These are phyloP conservation scores for Prunus yedoensis DNA, from an alignment of 331 rosid genomes.

Conservation along the genomic window DNA sequence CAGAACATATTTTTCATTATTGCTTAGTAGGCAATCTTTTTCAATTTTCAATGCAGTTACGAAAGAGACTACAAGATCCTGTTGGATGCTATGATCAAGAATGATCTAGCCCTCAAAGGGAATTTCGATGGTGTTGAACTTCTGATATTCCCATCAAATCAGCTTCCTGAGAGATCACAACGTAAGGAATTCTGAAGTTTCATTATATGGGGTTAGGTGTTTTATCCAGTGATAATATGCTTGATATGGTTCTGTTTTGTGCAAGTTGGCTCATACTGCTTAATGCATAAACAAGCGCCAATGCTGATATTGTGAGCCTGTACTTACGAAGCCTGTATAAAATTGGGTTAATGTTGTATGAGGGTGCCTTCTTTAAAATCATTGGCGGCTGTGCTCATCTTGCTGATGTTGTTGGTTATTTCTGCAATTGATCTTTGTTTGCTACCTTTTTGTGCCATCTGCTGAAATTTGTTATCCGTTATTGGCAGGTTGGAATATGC, in stretches of 20 bases:
- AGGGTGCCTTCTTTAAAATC: not conserved
- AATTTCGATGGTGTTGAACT: slow-evolving; percentile 71
- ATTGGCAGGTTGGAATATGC: slow-evolving; percentile 90
- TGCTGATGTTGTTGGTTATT: not conserved
- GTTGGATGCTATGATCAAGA: slow-evolving; percentile 74
- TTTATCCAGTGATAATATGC: slow-evolving; percentile 7
- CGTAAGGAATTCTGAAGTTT: slow-evolving; percentile 54
- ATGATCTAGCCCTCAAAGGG: slow-evolving; percentile 88
- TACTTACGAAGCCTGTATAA: not conserved
- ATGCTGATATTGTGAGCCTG: not conserved
- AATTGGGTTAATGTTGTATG: slow-evolving; percentile 1
- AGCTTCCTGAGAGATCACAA: slow-evolving; percentile 85
- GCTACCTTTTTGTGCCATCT: not conserved
- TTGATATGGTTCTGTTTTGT: slow-evolving; percentile 11
- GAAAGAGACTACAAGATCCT: slow-evolving; percentile 71
- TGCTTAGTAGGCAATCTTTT: not conserved
- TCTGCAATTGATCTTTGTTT: not conserved
- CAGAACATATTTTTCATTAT: not conserved
- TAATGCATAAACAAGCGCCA: not conserved
- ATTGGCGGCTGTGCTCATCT: not conserved
- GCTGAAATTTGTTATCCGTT: slow-evolving; percentile 14
- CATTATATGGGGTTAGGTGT: not conserved
- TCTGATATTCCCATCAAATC: slow-evolving; percentile 83
- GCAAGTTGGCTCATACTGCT: slow-evolving; percentile 10
- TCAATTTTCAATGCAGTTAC: slow-evolving; percentile 47